Evolutionary conservation across 352 stramenopile genomes (phyloP), one percentile per base, ranked within the genome.

Genomic region (Poterioochromonas sp.): DNA sequence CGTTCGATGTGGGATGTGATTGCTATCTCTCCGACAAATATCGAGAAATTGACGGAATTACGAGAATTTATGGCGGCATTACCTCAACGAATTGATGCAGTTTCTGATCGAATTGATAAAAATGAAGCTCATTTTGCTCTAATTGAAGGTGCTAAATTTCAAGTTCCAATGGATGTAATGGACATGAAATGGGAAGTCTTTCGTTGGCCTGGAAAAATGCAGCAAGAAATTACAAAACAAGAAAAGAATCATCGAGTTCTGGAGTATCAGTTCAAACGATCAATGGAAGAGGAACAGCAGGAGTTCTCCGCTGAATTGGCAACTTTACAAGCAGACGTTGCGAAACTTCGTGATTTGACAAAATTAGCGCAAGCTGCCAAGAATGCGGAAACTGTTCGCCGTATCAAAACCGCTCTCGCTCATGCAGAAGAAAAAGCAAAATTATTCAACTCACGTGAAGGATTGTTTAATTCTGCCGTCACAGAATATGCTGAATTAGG

Each of bases 401-500:
- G 87, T 0, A 85, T 97, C 0, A 88, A 95, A 68, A 88, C 88
- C 47, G 89, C 93, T 78, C 90, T 97, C 32, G 78, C 83, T 0
- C 90, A 93, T 69, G 87, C 87, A 3, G 91, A 95, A 60, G 91
- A 96, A 51, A 90, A 96, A 51, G 85, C 92, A 2, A 83, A 86
- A 34, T 79, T 94, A 0, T 97, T 96, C 79, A 97, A 97, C 78
- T 93, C 88, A 0, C 88, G 92, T 22, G 92, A 97, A 80, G 82
- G 82, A 8, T 81, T 96, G 3, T 96, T 96, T 37, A 88, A 85
- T 8, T 87, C 93, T 34, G 80, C 92, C n/a, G 39, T 58, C 40
- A 94, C 92, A 0, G 90, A 96, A 77, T 97, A 97, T 73, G 86
- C 91, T 54, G 84, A 93, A 73, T 88, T 97, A 32, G 84, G 89